Evolutionary conservation across 176 grass and related monocot genomes (phyloP).

Genomic region (Elymus sibiricus): DNA sequence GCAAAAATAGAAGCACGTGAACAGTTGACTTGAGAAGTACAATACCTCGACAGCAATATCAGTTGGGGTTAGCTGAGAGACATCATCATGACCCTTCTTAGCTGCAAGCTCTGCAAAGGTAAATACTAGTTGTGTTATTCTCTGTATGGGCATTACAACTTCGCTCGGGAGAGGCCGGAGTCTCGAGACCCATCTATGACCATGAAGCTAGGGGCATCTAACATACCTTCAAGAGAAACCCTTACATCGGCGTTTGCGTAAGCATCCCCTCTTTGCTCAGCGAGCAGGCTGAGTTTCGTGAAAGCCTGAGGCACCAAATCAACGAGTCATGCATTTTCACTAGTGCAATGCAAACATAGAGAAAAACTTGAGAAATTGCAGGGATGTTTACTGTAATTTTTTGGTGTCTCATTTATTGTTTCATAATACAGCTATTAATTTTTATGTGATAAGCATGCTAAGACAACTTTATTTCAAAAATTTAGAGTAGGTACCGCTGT

Average conservation of each 20-base stretch:
- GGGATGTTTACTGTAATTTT: not conserved
- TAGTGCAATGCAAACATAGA: not conserved
- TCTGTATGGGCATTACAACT: not conserved
- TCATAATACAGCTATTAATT: too few species aligned
- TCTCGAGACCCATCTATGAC: not conserved
- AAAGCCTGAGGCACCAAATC: slow-evolving; percentile 51
- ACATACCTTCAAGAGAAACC: slow-evolving; percentile 68
- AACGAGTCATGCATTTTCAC: slow-evolving; percentile 1
- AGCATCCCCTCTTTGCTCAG: slow-evolving; percentile 58
- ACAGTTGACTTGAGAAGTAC: not conserved
- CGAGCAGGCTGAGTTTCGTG: slow-evolving; percentile 58
- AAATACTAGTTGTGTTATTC: not conserved
- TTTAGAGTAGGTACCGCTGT: slow-evolving; percentile 51
- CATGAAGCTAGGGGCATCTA: not conserved
- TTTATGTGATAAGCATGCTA: not conserved
- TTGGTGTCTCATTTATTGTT: too few species aligned
- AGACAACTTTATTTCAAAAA: not conserved
- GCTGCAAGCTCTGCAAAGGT: slow-evolving; percentile 56
- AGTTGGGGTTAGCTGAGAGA: slow-evolving; percentile 62
- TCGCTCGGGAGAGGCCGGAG: not conserved
- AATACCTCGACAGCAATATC: slow-evolving; percentile 77
- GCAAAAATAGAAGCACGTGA: not conserved
- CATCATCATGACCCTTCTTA: slow-evolving; percentile 77
- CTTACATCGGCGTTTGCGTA: slow-evolving; percentile 77
- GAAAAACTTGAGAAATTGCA: not conserved